Conservation (phyloP, 441 rosid species). For the Gossypium schwendimanii region DNA sequence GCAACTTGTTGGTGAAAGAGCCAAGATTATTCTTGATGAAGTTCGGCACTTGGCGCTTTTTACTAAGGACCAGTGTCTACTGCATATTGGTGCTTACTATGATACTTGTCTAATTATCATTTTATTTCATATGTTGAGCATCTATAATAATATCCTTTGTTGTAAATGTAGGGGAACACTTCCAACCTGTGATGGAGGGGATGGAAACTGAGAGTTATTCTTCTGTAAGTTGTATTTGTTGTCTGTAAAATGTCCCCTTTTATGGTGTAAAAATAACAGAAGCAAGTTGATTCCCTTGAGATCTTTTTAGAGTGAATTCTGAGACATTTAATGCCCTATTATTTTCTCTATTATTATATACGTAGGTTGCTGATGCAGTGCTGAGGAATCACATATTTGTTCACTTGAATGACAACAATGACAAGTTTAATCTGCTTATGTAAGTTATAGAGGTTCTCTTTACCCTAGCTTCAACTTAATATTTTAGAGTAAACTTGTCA, state of each 20-base stretch:
- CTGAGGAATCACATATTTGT: conserved; percentile 64
- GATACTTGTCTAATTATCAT: conserved; percentile 13
- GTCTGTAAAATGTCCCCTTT: neutral
- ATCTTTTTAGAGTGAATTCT: neutral
- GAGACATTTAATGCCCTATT: conserved; percentile 1
- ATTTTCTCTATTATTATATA: conserved; percentile 3
- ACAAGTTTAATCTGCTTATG: conserved; percentile 94
- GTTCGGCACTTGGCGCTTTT: conserved; percentile 59
- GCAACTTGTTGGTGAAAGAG: conserved; percentile 78
- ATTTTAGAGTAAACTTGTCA: conserved; percentile 5
- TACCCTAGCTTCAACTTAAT: conserved; percentile 9
- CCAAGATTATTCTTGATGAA: conserved; percentile 84
- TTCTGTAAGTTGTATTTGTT: conserved; percentile 37
- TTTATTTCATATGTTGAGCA: conserved; percentile 1
- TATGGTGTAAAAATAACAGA: neutral
- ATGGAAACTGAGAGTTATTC: conserved; percentile 45
- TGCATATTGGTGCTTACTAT: conserved; percentile 56
- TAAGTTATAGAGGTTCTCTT: conserved; percentile 30
- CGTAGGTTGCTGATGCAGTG: conserved; percentile 77
- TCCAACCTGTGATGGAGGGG: conserved; percentile 62
- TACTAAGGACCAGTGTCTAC: conserved; percentile 68
- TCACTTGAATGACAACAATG: conserved; percentile 73
- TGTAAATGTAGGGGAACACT: conserved; percentile 61
- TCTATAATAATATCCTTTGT: conserved; percentile 16
- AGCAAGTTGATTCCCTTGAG: conserved; percentile 7